Percentiles rank a stretch among this genome's conserved stretches.
Evolutionary conservation across 768 basidiomycete species (phyloP).

Genomic region (Rossbeevera mucosa): DNA sequence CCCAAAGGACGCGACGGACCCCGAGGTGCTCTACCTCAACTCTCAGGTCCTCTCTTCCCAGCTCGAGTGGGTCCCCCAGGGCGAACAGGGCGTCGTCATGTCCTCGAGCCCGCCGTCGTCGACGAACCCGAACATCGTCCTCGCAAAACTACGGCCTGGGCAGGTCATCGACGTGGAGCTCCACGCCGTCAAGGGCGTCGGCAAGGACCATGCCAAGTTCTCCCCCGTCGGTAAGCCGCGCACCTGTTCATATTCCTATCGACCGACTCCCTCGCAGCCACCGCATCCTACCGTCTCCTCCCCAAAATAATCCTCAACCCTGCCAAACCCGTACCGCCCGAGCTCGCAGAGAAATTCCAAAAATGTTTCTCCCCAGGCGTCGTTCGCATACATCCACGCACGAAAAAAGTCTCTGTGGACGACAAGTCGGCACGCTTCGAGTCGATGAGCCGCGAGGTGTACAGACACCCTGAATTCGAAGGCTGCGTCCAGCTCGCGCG

Average conservation of each 20-base stretch:
- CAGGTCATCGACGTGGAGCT: conserved; percentile 81
- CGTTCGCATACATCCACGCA: conserved; percentile 55
- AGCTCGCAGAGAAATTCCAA: conserved; percentile 77
- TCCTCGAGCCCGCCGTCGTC: conserved; percentile 51
- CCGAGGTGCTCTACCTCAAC: conserved; percentile 65
- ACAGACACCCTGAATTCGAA: conserved; percentile 87
- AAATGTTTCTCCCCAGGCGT: conserved; percentile 86
- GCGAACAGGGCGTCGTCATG: conserved; percentile 69
- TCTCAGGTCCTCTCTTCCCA: conserved; percentile 64
- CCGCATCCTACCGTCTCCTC: conserved; percentile 90
- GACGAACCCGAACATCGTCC: conserved; percentile 76
- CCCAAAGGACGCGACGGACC: conserved; percentile 49
- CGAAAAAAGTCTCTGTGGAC: conserved; percentile 60
- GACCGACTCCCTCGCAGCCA: conserved; percentile 51
- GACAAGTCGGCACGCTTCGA: conserved; percentile 70
- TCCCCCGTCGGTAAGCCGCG: conserved; percentile 76
- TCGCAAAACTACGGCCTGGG: conserved; percentile 89
- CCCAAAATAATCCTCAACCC: conserved; percentile 74
- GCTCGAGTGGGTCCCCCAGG: conserved; percentile 74
- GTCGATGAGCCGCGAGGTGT: conserved; percentile 86
- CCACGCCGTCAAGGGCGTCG: conserved; percentile 89
- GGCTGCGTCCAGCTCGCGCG: conserved; percentile 79
- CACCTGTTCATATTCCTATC: neutral
- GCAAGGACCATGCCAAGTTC: conserved; percentile 95
- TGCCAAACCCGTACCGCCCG: conserved; percentile 67